Evolutionary conservation across 306 rosid species (phyloP).

Genomic region (Canavalia ensiformis): DNA sequence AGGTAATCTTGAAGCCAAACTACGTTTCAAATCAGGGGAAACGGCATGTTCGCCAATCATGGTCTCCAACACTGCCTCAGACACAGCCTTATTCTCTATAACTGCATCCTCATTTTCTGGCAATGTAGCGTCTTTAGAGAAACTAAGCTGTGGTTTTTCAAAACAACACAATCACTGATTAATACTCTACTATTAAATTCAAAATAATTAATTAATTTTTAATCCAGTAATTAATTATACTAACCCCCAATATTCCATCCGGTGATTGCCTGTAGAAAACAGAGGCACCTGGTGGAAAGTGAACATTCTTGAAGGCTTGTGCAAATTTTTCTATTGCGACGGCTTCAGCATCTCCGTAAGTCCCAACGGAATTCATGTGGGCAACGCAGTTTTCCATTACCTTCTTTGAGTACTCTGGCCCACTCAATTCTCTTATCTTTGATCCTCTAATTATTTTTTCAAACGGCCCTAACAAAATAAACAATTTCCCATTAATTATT

Average conservation of each 20-base stretch:
- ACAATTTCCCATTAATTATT: neutral
- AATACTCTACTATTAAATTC: too few relatives aligned
- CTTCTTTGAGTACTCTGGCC: slow-evolving; percentile 66
- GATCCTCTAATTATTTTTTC: slow-evolving; percentile 75
- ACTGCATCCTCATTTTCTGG: slow-evolving; percentile 54
- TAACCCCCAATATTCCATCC: slow-evolving; percentile 67
- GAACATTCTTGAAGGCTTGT: slow-evolving; percentile 59
- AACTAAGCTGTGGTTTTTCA: slow-evolving; percentile 59
- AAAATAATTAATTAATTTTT: too few relatives aligned
- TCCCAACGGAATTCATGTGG: slow-evolving; percentile 70
- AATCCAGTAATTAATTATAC: neutral
- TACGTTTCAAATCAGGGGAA: slow-evolving; percentile 76
- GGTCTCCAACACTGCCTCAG: slow-evolving; percentile 72
- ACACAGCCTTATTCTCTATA: slow-evolving; percentile 67
- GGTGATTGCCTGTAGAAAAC: slow-evolving; percentile 77
- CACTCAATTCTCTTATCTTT: slow-evolving; percentile 59
- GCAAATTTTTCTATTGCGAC: slow-evolving; percentile 65
- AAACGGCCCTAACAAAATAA: slow-evolving; percentile 57
- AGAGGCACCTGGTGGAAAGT: slow-evolving; percentile 72
- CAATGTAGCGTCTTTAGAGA: slow-evolving; percentile 61
- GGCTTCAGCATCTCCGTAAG: slow-evolving; percentile 74
- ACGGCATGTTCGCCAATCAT: slow-evolving; percentile 85
- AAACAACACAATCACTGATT: too few relatives aligned
- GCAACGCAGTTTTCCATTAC: slow-evolving; percentile 73
- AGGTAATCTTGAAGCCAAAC: slow-evolving; percentile 68